These are phyloP conservation scores for Paecilomyces formosus DNA, from an alignment of 2,329 filamentous ascomycete species.

Conservation along the genomic window DNA sequence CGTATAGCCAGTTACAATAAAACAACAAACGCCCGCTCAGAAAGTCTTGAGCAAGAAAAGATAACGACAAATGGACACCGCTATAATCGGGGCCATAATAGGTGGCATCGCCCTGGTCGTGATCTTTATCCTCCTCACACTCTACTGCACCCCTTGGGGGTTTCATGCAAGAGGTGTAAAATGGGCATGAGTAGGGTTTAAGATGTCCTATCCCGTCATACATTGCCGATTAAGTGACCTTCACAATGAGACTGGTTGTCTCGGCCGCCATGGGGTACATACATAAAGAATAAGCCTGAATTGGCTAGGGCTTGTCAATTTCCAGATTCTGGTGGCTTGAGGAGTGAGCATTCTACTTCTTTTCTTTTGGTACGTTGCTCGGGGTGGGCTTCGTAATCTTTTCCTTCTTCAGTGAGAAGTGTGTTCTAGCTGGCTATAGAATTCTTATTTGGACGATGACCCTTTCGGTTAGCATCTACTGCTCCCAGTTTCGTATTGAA, in stretches of 20 bases:
- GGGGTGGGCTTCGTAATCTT: no score
- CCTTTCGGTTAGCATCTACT: no score
- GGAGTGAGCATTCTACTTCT: no score
- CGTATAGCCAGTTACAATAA: background rate
- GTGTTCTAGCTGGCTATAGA: no score
- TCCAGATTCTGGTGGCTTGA: no score
- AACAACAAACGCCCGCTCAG: background rate
- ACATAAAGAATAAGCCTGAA: no score
- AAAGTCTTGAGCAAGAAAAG: no score
- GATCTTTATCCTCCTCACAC: background rate
- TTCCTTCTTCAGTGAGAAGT: no score
- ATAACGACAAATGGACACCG: background rate
- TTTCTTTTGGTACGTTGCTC: no score
- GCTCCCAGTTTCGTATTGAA: background rate
- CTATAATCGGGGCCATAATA: background rate
- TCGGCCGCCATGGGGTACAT: no score
- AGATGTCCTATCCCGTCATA: background rate
- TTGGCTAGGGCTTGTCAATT: no score
- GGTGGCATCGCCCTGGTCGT: background rate
- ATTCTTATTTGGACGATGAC: no score
- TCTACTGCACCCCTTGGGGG: background rate
- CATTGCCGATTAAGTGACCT: background rate
- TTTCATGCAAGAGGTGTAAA: background rate
- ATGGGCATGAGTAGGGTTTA: background rate
- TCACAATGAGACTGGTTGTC: background rate